Base-by-base conservation (phyloP, 1,284 basidiomycete species). In the Cutaneotrichosporon mucoides region DNA sequence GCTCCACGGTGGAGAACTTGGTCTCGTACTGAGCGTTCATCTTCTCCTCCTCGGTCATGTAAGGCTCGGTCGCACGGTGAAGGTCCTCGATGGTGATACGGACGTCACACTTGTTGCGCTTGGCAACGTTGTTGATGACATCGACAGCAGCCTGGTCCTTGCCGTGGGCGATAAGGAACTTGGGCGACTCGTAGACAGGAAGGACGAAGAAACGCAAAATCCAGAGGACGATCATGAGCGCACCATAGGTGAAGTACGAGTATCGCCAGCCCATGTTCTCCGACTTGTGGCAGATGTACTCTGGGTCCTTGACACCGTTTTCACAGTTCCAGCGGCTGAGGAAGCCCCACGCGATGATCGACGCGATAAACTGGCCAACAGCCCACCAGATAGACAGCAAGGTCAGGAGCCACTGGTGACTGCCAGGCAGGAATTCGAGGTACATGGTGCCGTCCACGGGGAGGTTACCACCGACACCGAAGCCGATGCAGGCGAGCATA, bases 311-410 rank as follows among this genome's bases (percentile, higher is more conserved):
- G 33, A 43, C 51, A 13, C 35, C n/a, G 7, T 10, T 11, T 13
- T 51, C n/a, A 37, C 46, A 51, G 34, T 41, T 38, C 49, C 49
- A 47, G 35, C 48, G 60, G 40, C 60, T 56, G 13, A 68, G 51
- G 60, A 71, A 71, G 5, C 41, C 67, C 69, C 69, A 71, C 38
- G 81, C 78, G 34, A 85, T 77, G 46, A 84, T 67, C 33, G 81
- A 83, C 11, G 81, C 82, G 36, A 83, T 66, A 41, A 73, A 67
- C 59, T 71, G 68, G 7, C 85, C 86, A 24, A 86, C 67, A 13
- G 84, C 83, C 86, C 86, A 87, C 81, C 84, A 86, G 35, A 82
- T 79, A 8, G 84, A 85, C 1, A 87, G 79, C n/a, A 87, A 76
- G 0, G 85, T 87, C 47, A 87, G 73, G 41, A 84, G 82, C 81